Evolutionary conservation across 2,329 filamentous ascomycete species (phyloP).

Genomic region (Paecilomyces fulvus): DNA sequence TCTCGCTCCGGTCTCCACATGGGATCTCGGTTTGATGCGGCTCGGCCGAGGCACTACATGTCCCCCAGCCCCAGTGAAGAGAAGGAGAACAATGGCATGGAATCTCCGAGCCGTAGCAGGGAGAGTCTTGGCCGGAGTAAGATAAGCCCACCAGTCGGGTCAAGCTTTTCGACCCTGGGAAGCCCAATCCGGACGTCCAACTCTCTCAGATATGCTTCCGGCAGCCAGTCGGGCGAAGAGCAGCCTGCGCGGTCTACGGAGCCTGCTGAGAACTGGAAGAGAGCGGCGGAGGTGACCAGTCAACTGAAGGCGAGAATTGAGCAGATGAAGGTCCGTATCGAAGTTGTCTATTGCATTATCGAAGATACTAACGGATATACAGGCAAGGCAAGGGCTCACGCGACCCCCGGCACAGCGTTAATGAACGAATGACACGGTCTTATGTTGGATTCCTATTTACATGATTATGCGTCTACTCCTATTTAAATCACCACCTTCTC

Average conservation of each 20-base stretch:
- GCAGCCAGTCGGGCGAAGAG: slow-evolving; percentile 28
- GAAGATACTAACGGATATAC: background rate
- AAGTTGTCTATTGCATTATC: slow-evolving; percentile 2
- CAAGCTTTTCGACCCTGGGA: slow-evolving; percentile 25
- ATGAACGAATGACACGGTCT: slow-evolving; percentile 19
- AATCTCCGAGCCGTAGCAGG: slow-evolving; percentile 25
- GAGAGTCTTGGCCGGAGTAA: slow-evolving; percentile 32
- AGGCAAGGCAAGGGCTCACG: slow-evolving; percentile 39
- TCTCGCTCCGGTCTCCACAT: slow-evolving; percentile 28
- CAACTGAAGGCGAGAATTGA: slow-evolving; percentile 96
- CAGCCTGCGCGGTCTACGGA: slow-evolving; percentile 33
- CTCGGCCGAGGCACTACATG: slow-evolving; percentile 33
- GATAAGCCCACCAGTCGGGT: slow-evolving; percentile 35
- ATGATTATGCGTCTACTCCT: slow-evolving; percentile 4
- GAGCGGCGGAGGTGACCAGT: slow-evolving; percentile 94
- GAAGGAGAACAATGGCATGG: slow-evolving; percentile 56
- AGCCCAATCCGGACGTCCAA: slow-evolving; percentile 28
- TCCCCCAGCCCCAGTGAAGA: slow-evolving; percentile 58
- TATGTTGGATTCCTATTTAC: slow-evolving; percentile 9
- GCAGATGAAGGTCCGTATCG: slow-evolving; percentile 70
- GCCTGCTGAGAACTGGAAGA: slow-evolving; percentile 86
- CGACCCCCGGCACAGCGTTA: slow-evolving; percentile 28
- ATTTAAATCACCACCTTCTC: slow-evolving; percentile 3
- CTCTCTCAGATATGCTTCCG: slow-evolving; percentile 21
- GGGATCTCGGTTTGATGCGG: slow-evolving; percentile 31